Conservation (phyloP, 768 basidiomycete species). For the Harrya chromipes region DNA sequence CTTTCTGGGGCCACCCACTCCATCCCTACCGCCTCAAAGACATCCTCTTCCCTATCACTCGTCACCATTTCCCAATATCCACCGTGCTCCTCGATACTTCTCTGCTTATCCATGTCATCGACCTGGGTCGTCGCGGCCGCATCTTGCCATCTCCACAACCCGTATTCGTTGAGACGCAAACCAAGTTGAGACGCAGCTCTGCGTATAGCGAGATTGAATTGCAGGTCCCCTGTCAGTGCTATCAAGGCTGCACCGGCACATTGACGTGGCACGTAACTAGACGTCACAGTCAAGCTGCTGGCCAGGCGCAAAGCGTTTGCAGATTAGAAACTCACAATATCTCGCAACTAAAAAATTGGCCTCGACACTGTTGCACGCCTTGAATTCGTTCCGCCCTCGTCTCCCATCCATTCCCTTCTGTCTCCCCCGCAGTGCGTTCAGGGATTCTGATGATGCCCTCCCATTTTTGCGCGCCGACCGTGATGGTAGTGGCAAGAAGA, state of each 20-base stretch:
- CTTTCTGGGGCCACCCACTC: constrained; percentile 27
- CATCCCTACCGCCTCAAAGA: constrained; percentile 24
- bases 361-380: constrained; percentile 27
- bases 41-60: constrained; percentile 25
- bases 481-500: constrained; percentile 40
- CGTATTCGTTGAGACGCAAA: constrained; percentile 56
- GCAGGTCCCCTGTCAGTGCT: constrained; percentile 52
- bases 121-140: not conserved
- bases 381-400: constrained; percentile 22
- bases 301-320: not conserved
- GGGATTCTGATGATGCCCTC: constrained; percentile 53
- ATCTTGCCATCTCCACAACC: constrained; percentile 58
- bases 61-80: constrained; percentile 25
- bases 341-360: constrained; percentile 38
- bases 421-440: constrained; percentile 16
- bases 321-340: constrained; percentile 26
- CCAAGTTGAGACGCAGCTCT: constrained; percentile 42
- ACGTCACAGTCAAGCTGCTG: not conserved
- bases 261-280: constrained; percentile 20
- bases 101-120: constrained; percentile 2
- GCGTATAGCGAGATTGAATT: constrained; percentile 44
- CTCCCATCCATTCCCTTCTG: constrained; percentile 26
- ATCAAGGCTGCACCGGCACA: constrained; percentile 50
- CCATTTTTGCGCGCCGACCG: constrained; percentile 40
- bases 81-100: constrained; percentile 7